Percentiles rank a stretch among this genome's conserved stretches.
Conservation (phyloP, 2,329 filamentous ascomycete species). For the Aurifilum marmelostoma region DNA sequence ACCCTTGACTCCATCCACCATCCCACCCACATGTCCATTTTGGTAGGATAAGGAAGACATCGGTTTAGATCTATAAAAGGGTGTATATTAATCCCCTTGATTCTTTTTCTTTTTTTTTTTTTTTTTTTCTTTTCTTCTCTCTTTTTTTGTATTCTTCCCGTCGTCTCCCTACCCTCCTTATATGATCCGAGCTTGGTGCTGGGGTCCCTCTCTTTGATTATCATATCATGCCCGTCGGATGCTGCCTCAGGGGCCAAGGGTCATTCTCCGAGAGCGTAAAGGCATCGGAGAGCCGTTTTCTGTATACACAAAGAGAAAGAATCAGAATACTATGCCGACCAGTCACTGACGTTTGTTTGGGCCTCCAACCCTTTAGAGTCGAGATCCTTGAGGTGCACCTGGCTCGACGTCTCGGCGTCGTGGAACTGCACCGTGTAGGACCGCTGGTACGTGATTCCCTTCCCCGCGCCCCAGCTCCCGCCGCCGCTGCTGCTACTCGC, state of each 20-base stretch:
- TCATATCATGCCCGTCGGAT: conserved; percentile 6
- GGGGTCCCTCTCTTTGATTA: no score
- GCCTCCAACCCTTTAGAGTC: conserved; percentile 28
- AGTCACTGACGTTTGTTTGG: conserved; percentile 26
- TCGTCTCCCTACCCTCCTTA: no score
- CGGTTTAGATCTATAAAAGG: background rate
- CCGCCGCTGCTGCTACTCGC: background rate
- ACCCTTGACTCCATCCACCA: background rate
- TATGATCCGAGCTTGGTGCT: background rate
- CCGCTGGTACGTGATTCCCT: conserved; percentile 30
- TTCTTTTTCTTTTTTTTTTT: background rate
- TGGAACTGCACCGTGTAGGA: conserved; percentile 31
- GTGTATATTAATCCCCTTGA: background rate
- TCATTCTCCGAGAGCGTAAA: conserved; percentile 18
- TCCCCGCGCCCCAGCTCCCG: background rate
- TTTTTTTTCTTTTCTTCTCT: background rate
- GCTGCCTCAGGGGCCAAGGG: conserved; percentile 5
- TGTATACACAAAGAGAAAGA: conserved; percentile 12
- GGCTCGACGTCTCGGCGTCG: conserved; percentile 29
- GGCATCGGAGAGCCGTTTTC: conserved; percentile 27
- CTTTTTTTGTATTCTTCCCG: background rate
- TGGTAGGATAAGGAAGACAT: background rate
- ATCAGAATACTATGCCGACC: conserved; percentile 26
- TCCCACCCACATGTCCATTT: background rate
- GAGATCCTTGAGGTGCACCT: conserved; percentile 31